Conservation (phyloP, 148 eudicot species). For the Amaranthus cruentus region DNA sequence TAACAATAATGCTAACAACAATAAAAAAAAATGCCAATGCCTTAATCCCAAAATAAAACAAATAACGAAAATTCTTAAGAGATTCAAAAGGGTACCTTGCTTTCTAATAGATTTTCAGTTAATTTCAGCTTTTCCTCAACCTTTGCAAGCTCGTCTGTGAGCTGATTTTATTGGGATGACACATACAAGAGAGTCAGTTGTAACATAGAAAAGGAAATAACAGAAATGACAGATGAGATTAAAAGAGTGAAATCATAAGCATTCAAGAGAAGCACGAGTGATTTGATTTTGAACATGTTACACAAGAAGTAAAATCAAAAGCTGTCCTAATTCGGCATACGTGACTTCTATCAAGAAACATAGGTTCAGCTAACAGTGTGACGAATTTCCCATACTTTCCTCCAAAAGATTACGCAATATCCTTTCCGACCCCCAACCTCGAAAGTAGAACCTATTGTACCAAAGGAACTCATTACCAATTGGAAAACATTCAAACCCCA, state of each 20-base stretch:
- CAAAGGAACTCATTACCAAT: background rate
- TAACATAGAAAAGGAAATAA: conserved; percentile 3
- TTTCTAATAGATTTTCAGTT: conserved; percentile 73
- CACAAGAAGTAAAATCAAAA: background rate
- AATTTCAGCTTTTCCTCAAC: conserved; percentile 77
- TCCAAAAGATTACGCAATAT: background rate
- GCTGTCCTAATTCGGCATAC: background rate
- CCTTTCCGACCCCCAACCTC: background rate
- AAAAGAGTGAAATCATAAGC: background rate
- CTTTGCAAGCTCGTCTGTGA: conserved; percentile 66
- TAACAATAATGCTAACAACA: background rate
- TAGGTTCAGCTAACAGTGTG: background rate
- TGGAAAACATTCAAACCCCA: background rate
- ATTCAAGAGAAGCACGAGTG: background rate
- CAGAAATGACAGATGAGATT: background rate
- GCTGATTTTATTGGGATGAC: conserved; percentile 36
- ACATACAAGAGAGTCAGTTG: conserved; percentile 18
- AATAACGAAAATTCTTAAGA: background rate
- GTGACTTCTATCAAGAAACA: background rate
- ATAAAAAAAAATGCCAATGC: background rate
- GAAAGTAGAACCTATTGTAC: background rate
- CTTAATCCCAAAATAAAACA: background rate
- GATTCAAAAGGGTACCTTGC: conserved; percentile 55
- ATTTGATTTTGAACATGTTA: background rate
- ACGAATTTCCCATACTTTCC: background rate